phyloP scores from a whole-genome alignment of 2,329 filamentous ascomycete genomes.

The Cercospora nicotianae region DNA sequence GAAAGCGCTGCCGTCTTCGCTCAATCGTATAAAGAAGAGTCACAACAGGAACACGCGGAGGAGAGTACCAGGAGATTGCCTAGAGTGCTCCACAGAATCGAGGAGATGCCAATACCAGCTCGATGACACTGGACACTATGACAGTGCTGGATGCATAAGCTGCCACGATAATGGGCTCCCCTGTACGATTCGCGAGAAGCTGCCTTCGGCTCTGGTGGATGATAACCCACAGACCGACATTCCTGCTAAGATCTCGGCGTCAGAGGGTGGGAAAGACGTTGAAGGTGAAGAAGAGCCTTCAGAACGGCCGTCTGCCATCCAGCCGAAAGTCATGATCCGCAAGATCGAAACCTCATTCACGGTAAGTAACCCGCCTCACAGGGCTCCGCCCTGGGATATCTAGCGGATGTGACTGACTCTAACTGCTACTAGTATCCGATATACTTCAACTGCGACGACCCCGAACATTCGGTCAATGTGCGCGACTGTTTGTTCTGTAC shows the following conservation, averaged over 20 bases:
- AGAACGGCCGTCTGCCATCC: background rate
- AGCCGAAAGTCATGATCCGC: constrained; percentile 13
- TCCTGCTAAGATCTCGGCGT: background rate
- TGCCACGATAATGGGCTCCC: constrained; percentile 7
- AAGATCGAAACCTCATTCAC: constrained; percentile 42
- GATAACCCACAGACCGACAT: background rate
- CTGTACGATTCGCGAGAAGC: constrained; percentile 10
- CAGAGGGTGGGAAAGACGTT: background rate
- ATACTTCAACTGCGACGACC: constrained; percentile 38
- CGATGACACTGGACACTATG: constrained; percentile 9
- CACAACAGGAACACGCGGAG: background rate
- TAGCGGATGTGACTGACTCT: background rate
- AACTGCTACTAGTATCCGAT: constrained; percentile 40
- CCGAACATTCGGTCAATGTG: constrained; percentile 12
- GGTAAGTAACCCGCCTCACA: background rate
- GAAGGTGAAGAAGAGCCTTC: background rate
- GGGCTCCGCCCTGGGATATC: background rate
- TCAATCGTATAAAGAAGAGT: background rate
- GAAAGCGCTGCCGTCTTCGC: background rate
- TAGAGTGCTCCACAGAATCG: constrained; percentile 6
- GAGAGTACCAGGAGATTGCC: constrained; percentile 9
- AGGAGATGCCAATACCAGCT: constrained; percentile 5
- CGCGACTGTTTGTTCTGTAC: constrained; percentile 46
- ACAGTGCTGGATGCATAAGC: constrained; percentile 4
- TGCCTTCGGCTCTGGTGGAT: background rate